A percentile compares a stretch with the other conserved stretches of the same genome.
Conservation (phyloP, 1,139 yeast genomes). For the Taphrina confusa region DNA sequence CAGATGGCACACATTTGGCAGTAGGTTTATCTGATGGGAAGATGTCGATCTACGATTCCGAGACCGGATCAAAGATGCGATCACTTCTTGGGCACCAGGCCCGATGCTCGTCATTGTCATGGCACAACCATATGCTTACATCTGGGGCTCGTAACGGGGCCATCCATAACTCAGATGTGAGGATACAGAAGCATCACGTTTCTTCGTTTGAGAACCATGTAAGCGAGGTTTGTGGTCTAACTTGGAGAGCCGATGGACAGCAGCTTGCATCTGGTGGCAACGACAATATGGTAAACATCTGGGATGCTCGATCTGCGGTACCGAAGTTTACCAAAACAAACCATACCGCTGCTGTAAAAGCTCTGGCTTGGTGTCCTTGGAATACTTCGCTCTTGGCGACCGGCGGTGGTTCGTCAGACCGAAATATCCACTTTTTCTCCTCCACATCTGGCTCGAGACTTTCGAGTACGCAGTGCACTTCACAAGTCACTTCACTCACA, state of each 20-base stretch:
- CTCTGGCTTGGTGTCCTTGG: slow-evolving; percentile 93
- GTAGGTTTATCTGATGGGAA: slow-evolving; percentile 84
- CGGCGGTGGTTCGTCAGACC: slow-evolving; percentile 95
- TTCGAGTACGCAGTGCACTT: slow-evolving; percentile 85
- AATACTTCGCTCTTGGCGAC: slow-evolving; percentile 81
- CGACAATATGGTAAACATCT: slow-evolving; percentile 86
- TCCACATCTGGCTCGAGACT: slow-evolving; percentile 85
- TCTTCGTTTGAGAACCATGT: slow-evolving; percentile 63
- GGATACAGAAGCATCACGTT: slow-evolving; percentile 76
- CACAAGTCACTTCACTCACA: slow-evolving; percentile 86
- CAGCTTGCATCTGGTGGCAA: slow-evolving; percentile 79
- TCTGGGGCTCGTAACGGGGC: slow-evolving; percentile 83
- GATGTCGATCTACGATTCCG: slow-evolving; percentile 93
- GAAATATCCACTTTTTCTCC: slow-evolving; percentile 92
- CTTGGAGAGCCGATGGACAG: slow-evolving; percentile 79
- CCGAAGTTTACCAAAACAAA: slow-evolving; percentile 77
- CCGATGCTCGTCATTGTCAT: slow-evolving; percentile 79
- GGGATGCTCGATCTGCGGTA: slow-evolving; percentile 81
- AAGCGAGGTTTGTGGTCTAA: slow-evolving; percentile 92
- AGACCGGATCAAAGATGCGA: slow-evolving; percentile 68
- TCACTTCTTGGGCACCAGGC: slow-evolving; percentile 72
- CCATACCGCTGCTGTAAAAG: slow-evolving; percentile 95
- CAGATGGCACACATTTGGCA: slow-evolving; percentile 83
- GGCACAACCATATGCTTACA: slow-evolving; percentile 80
- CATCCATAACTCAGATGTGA: slow-evolving; percentile 88